Evolutionary conservation across 1,284 basidiomycete species (phyloP), one percentile per base, ranked within the genome.

Genomic region (Phellopilus nigrolimitatus): DNA sequence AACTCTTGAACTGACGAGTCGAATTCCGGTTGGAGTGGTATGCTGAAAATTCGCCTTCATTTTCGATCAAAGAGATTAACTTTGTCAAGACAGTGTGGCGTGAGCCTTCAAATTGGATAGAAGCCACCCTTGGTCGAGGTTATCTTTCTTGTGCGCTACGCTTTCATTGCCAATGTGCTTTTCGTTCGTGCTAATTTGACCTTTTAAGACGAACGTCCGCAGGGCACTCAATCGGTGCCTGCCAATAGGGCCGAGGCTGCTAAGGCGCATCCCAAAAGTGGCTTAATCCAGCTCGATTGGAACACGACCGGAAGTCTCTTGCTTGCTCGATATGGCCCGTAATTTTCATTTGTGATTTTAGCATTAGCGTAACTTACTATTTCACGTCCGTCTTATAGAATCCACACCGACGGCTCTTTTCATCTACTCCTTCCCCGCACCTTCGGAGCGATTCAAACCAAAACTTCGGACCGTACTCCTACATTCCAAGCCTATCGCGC

Each of bases 61-160:
- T 3, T 28, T 19, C 40, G 17, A 31, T 40, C 27, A 8, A 49
- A 21, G 38, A 19, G 7, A 34, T 36, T 27, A 31, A 40, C 13
- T 33, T 95, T 39, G 38, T 30, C 17, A 57, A 91, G 90, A 74
- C 68, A 12, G 71, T 89, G 7, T 94, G 90, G 91, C 76, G 82
- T 50, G 91, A 94, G 62, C 89, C 91, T 2, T 59, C 72, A 0
- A 81, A 80, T 55, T 94, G 91, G 91, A 68, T 90, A 28, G 84
- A 85, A 63, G 74, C 82, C 1, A 91, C 88, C 0, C 77, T 83
- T 60, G 86, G 84, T 12, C 78, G 84, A 52, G 88, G 88, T 3
- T 92, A 91, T 64, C 70, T 93, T 28, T 87, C 89, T 22, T 93
- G 91, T 90, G 61, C 37, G 76, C 62, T 90, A 61, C 36, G 76